Evolutionary conservation across 257 asterid genomes (phyloP).

Genomic region (Nicotiana tomentosiformis): DNA sequence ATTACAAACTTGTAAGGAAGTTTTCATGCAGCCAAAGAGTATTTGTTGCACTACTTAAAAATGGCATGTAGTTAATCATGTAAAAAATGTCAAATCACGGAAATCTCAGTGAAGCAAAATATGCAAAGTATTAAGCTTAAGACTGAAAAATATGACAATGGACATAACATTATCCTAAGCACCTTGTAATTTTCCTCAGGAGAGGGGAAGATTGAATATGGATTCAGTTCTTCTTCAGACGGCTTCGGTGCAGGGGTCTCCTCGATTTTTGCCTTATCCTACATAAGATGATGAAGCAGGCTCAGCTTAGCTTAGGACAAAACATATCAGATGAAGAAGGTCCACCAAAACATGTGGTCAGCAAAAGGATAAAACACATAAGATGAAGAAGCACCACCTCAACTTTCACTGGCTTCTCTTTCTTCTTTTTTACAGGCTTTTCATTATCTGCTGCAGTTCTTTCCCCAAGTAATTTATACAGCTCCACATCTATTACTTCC

Average conservation of each 20-base stretch:
- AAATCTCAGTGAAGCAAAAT: background rate
- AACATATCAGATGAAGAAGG: conserved; percentile 5
- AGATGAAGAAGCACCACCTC: conserved; percentile 41
- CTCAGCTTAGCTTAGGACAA: background rate
- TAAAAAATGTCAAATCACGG: background rate
- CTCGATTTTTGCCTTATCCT: conserved; percentile 56
- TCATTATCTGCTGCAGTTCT: conserved; percentile 83
- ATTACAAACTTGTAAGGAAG: conserved; percentile 3
- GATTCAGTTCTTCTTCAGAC: conserved; percentile 84
- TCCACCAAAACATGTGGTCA: background rate
- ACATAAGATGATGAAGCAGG: conserved; percentile 3
- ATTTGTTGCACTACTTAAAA: background rate
- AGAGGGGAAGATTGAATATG: conserved; percentile 71
- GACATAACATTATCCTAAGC: background rate
- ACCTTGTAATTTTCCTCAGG: conserved; percentile 87
- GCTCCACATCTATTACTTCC: conserved; percentile 71
- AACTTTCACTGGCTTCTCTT: conserved; percentile 72
- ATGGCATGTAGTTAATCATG: background rate
- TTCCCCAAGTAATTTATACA: conserved; percentile 71
- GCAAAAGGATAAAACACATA: background rate
- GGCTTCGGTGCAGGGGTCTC: conserved; percentile 49
- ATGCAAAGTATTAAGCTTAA: background rate
- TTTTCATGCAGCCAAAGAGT: background rate
- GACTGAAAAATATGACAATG: background rate
- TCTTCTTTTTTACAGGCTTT: conserved; percentile 83